Conservation (phyloP, 345 rosid genomes). For the Anacardium occidentale region DNA sequence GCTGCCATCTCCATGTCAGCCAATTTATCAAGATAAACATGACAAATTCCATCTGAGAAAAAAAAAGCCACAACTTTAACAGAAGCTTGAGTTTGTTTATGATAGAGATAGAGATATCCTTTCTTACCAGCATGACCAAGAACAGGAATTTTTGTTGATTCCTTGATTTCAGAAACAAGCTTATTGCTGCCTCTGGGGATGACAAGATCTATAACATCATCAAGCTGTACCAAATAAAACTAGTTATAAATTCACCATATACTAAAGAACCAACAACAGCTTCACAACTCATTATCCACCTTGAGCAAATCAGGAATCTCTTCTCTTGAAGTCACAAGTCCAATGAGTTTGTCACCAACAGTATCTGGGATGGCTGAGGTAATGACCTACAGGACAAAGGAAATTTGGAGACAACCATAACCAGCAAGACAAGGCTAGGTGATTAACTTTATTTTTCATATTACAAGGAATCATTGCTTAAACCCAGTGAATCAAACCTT, state of each 20-base stretch:
- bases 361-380: conserved; percentile 83
- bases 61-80: conserved; percentile 14
- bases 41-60: conserved; percentile 92
- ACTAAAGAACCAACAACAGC: neutral
- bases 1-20: conserved; percentile 80
- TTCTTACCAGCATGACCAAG: conserved; percentile 93
- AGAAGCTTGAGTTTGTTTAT: conserved; percentile 3
- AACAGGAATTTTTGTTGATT: conserved; percentile 92
- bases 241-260: neutral
- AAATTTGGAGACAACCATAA: neutral
- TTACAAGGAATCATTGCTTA: neutral
- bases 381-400: conserved; percentile 54
- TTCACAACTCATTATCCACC: conserved; percentile 40
- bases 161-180: conserved; percentile 89
- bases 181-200: conserved; percentile 99
- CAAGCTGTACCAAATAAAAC: conserved; percentile 55
- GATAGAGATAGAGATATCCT: neutral
- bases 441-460: neutral
- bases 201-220: conserved; percentile 98
- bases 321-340: conserved; percentile 93
- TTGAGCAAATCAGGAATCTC: conserved; percentile 97
- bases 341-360: conserved; percentile 80
- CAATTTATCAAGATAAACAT: conserved; percentile 82
- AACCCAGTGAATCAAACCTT: conserved; percentile 48
- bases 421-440: conserved; percentile 11